Conservation (phyloP, 139 green algal genomes). For the Tetraselmis striata region DNA sequence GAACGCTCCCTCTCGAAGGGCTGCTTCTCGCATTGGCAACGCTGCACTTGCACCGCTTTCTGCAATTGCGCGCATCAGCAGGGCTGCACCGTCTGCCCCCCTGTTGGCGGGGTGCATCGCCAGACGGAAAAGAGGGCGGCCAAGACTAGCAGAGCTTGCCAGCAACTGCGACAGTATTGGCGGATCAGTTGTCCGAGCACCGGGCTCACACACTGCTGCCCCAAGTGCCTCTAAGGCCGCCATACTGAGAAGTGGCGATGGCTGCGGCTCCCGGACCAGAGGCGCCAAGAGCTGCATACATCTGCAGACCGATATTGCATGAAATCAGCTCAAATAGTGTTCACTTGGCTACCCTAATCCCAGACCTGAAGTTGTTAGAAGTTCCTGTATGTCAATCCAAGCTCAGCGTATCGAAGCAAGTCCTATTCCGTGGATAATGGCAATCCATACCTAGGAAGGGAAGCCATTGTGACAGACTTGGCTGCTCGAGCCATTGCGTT, state of each 20-base stretch:
- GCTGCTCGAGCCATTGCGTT: constrained; percentile 7
- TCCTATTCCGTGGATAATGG: too few species aligned
- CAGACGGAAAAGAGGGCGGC: constrained; percentile 66
- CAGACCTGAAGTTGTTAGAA: too few species aligned
- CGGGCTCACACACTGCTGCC: constrained; percentile 34
- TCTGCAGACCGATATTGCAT: too few species aligned
- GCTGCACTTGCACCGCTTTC: constrained; percentile 61
- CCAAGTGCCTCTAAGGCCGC: background rate
- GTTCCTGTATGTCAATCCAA: too few species aligned
- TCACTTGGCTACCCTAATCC: too few species aligned
- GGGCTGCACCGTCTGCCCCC: constrained; percentile 52
- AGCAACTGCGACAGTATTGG: constrained; percentile 30
- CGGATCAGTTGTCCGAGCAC: constrained; percentile 50
- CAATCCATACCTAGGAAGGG: too few species aligned
- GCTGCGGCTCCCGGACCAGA: background rate
- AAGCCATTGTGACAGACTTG: background rate
- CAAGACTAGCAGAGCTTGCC: constrained; percentile 41
- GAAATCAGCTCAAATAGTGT: too few species aligned
- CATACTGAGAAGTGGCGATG: background rate
- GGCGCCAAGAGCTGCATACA: background rate
- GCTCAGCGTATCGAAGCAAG: too few species aligned
- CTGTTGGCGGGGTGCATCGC: constrained; percentile 57
- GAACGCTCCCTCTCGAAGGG: constrained; percentile 72
- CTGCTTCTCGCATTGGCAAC: constrained; percentile 72
- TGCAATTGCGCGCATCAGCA: constrained; percentile 74